Evolutionary conservation across 768 basidiomycete genomes (phyloP).

Genomic region (Lactifluus volemus): DNA sequence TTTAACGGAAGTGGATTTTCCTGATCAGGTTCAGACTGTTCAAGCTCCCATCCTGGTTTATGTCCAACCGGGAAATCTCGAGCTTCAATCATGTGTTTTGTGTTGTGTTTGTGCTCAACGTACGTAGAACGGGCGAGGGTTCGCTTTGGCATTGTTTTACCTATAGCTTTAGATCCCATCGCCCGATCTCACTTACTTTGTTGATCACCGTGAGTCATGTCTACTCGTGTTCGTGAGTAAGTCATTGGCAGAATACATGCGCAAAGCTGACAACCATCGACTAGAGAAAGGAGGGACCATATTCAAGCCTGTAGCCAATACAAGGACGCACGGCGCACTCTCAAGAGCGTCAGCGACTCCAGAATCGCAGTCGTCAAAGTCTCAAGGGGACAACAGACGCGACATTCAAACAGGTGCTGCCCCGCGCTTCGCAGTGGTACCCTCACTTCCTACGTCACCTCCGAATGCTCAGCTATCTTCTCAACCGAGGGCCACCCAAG

Average conservation of each 20-base stretch:
- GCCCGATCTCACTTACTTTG: background rate
- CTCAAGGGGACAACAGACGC: background rate
- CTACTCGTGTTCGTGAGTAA: slow-evolving; percentile 53
- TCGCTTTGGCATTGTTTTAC: background rate
- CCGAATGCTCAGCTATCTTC: background rate
- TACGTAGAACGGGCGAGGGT: too few relatives aligned
- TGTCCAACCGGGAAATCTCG: slow-evolving; percentile 47
- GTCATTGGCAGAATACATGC: background rate
- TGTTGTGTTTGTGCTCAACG: background rate
- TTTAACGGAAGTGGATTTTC: slow-evolving; percentile 30
- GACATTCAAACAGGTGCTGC: background rate
- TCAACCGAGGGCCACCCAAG: background rate
- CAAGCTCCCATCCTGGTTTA: slow-evolving; percentile 52
- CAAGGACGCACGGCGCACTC: slow-evolving; percentile 34
- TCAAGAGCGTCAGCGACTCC: slow-evolving; percentile 21
- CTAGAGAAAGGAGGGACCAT: slow-evolving; percentile 64
- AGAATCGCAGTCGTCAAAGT: slow-evolving; percentile 9
- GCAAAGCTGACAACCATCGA: slow-evolving; percentile 1
- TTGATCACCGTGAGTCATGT: slow-evolving; percentile 26
- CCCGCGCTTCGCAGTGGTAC: background rate
- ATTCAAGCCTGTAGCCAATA: slow-evolving; percentile 59
- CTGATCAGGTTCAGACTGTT: slow-evolving; percentile 34
- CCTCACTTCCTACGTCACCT: background rate
- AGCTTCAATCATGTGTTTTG: slow-evolving; percentile 1
- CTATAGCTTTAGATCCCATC: background rate